Evolutionary conservation across 345 rosid species (phyloP).

Genomic region (Streptanthus diversifolius): DNA sequence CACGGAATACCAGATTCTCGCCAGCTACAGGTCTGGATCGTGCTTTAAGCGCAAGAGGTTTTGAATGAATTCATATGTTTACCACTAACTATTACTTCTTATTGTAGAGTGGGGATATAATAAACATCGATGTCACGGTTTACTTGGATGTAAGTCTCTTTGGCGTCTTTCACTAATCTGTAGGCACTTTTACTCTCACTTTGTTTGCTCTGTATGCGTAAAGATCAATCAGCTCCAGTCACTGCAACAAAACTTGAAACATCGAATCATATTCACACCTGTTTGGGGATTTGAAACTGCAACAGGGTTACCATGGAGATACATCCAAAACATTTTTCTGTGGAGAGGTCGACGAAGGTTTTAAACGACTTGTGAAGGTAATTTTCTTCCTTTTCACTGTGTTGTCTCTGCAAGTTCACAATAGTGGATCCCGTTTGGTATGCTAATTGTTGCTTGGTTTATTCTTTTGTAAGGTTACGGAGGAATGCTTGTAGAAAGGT

Average conservation of each 20-base stretch:
- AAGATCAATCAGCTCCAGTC: neutral
- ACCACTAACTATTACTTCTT: slow-evolving; percentile 12
- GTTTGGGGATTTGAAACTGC: neutral
- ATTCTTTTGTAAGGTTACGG: slow-evolving; percentile 55
- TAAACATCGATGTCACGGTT: slow-evolving; percentile 90
- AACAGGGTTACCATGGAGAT: slow-evolving; percentile 94
- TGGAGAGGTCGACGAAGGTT: slow-evolving; percentile 58
- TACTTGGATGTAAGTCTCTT: slow-evolving; percentile 69
- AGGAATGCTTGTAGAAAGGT: slow-evolving; percentile 89
- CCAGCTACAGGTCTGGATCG: slow-evolving; percentile 67
- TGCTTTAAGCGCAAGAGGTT: neutral
- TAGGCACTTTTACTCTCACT: slow-evolving; percentile 22
- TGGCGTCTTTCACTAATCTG: neutral
- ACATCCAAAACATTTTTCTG: slow-evolving; percentile 87
- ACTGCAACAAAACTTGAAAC: neutral
- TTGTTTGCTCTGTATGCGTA: neutral
- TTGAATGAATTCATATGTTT: neutral
- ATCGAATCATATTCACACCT: neutral
- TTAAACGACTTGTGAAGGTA: slow-evolving; percentile 70
- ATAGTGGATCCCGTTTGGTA: neutral
- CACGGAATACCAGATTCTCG: slow-evolving; percentile 98
- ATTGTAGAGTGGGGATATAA: slow-evolving; percentile 85
- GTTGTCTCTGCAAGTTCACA: neutral
- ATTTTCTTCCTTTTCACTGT: neutral
- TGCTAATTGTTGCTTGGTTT: slow-evolving; percentile 6